phyloP scores from a whole-genome alignment of 352 stramenopile species.

The Globisporangium mamillatum region DNA sequence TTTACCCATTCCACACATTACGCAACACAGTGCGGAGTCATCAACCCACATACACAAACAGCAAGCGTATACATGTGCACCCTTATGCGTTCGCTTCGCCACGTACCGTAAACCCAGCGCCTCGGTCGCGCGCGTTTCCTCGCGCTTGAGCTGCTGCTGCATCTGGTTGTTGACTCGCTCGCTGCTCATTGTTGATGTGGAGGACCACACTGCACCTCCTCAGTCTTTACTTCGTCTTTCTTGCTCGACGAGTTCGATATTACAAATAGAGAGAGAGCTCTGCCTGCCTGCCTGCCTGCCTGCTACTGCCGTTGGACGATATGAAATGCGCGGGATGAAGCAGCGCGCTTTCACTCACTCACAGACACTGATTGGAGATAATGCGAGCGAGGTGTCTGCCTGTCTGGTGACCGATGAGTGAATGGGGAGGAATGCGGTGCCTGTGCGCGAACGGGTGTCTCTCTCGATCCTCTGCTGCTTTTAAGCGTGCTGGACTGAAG shows the following conservation, averaged over 20 bases:
- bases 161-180: neutral
- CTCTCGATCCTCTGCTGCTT: neutral
- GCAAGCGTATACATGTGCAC: neutral
- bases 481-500: neutral
- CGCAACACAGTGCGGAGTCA: neutral
- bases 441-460: neutral
- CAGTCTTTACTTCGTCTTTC: neutral
- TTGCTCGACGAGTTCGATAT: neutral
- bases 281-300: neutral
- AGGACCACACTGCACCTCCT: neutral
- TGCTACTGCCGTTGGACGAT: conserved; percentile 4
- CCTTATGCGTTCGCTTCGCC: neutral
- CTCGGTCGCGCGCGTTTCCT: conserved; percentile 14
- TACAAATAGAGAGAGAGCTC: too few relatives aligned
- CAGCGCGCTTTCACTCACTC: too few relatives aligned
- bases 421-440: neutral
- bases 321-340: neutral
- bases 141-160: conserved; percentile 5
- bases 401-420: neutral
- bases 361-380: neutral
- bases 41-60: neutral
- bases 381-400: neutral
- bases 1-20: neutral
- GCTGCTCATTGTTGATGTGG: neutral
- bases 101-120: conserved; percentile 10